Conservation (phyloP, 345 rosid species). For the Isatis tinctoria region DNA sequence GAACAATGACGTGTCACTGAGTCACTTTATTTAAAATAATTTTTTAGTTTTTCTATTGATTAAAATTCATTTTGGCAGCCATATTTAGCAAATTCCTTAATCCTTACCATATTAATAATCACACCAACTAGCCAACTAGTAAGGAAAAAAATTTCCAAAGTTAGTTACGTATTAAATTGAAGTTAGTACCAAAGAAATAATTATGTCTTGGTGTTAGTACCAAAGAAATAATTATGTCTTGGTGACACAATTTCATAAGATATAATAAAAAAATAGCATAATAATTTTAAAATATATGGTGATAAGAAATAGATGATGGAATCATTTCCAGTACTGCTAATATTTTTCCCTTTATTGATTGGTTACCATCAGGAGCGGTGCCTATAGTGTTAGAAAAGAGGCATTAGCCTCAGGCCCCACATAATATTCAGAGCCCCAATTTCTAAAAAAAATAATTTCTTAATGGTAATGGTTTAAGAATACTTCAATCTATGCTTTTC, state of each 20-base stretch:
- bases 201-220: neutral
- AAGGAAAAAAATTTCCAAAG: neutral
- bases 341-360: no score
- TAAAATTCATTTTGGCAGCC: neutral
- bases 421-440: no score
- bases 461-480: no score
- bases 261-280: neutral
- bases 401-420: no score
- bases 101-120: neutral
- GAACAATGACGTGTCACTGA: conserved; percentile 20
- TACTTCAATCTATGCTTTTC: no score
- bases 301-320: no score
- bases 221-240: neutral
- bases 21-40: neutral
- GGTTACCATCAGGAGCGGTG: no score
- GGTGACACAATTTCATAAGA: no score
- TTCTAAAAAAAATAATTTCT: no score
- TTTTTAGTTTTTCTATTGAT: neutral
- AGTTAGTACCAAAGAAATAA: neutral
- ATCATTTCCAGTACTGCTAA: no score
- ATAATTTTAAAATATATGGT: no score
- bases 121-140: conserved; percentile 6
- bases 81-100: neutral
- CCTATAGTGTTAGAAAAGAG: no score
- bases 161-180: neutral